Percentiles rank a stretch among this genome's conserved stretches.
These are phyloP conservation scores for Rehmannia glutinosa DNA, from an alignment of 257 asterid species.

Conservation along the genomic window DNA sequence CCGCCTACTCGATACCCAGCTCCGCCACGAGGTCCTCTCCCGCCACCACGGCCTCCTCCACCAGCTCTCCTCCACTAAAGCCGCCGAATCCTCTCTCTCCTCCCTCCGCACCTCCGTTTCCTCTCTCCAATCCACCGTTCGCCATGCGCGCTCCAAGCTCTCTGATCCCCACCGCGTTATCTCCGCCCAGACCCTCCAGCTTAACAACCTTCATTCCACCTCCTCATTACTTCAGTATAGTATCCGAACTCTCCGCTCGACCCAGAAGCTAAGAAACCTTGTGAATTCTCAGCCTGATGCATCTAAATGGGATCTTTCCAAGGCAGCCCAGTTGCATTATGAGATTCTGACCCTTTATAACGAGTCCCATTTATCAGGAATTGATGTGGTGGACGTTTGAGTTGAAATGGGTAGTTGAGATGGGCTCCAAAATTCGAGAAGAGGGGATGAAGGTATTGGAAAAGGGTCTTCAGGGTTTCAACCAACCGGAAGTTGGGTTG, in stretches of 20 bases:
- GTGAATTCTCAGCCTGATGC: conserved; percentile 51
- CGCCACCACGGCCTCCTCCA: conserved; percentile 78
- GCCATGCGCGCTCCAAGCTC: conserved; percentile 69
- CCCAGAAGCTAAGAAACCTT: conserved; percentile 61
- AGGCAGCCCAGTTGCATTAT: conserved; percentile 87
- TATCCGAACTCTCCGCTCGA: conserved; percentile 51
- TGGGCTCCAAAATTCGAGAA: conserved; percentile 65
- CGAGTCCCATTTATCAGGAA: conserved; percentile 70
- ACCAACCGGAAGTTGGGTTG: conserved; percentile 94
- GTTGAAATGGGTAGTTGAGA: conserved; percentile 81
- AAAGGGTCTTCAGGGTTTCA: conserved; percentile 84
- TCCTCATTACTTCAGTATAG: conserved; percentile 59
- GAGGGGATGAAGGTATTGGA: conserved; percentile 93
- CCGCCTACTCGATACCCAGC: conserved; percentile 73
- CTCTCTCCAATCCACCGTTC: conserved; percentile 69
- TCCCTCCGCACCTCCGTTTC: conserved; percentile 73
- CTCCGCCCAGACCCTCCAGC: conserved; percentile 61
- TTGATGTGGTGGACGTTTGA: conserved; percentile 80
- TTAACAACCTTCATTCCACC: conserved; percentile 64
- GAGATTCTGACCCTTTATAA: conserved; percentile 70
- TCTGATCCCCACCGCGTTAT: conserved; percentile 76
- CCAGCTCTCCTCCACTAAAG: conserved; percentile 77
- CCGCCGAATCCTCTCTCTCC: conserved; percentile 71
- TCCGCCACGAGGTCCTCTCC: conserved; percentile 85
- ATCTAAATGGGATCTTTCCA: conserved; percentile 79